phyloP scores from a whole-genome alignment of 2,329 filamentous ascomycete species.

The Sporothrix curviconia region DNA sequence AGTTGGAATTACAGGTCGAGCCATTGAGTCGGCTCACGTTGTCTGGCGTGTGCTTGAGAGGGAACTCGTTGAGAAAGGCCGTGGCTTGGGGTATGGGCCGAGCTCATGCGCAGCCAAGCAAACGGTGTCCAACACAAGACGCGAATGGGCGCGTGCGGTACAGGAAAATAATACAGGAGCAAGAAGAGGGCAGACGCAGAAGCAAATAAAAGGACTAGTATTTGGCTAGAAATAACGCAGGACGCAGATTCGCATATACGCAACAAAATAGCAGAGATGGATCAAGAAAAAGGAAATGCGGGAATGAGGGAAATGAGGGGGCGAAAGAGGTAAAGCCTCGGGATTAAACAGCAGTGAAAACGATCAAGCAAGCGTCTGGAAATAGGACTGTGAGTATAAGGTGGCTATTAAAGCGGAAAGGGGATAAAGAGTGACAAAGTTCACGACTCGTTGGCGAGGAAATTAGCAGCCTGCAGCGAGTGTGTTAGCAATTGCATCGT shows the following conservation, averaged over 20 bases:
- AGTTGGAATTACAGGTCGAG: no score
- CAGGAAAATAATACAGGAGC: slow-evolving; percentile 1
- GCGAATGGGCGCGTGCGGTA: no score
- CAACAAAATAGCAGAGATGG: neutral
- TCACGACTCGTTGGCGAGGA: slow-evolving; percentile 8
- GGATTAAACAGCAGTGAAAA: neutral
- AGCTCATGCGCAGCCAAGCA: no score
- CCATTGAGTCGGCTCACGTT: no score
- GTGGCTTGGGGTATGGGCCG: no score
- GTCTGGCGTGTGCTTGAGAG: no score
- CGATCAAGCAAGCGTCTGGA: neutral
- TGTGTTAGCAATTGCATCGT: no score
- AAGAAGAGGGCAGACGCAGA: neutral
- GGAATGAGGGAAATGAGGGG: neutral
- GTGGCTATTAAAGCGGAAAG: neutral
- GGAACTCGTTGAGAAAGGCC: no score
- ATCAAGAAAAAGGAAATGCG: neutral
- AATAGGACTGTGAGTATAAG: no score
- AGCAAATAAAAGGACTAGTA: neutral
- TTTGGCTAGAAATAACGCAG: neutral
- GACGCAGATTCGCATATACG: neutral
- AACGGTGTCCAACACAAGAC: no score
- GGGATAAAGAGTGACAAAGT: neutral
- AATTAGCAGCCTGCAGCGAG: slow-evolving; percentile 4
- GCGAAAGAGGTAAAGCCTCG: no score